These are phyloP conservation scores for Boletus sp. DNA, from an alignment of 768 basidiomycete species.

Conservation along the genomic window DNA sequence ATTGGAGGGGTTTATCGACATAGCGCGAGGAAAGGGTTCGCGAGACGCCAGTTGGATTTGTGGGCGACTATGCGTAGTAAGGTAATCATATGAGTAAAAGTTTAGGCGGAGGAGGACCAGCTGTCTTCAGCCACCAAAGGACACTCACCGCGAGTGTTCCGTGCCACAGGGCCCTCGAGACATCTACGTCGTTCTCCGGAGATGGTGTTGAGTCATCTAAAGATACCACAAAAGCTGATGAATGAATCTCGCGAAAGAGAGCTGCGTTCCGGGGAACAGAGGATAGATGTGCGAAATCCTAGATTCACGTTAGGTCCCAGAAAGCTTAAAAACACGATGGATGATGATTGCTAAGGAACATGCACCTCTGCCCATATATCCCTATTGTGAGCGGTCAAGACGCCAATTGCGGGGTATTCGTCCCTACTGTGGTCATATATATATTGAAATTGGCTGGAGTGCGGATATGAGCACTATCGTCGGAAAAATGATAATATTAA, in stretches of 20 bases:
- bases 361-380: slow-evolving; percentile 86
- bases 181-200: slow-evolving; percentile 50
- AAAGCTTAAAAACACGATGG: neutral
- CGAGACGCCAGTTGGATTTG: slow-evolving; percentile 25
- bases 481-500: neutral
- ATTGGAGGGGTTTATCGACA: slow-evolving; percentile 89
- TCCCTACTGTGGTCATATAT: slow-evolving; percentile 63
- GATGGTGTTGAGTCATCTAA: slow-evolving; percentile 56
- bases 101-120: neutral
- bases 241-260: slow-evolving; percentile 73
- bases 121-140: slow-evolving; percentile 24
- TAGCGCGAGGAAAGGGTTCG: slow-evolving; percentile 70
- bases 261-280: slow-evolving; percentile 57
- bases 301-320: neutral
- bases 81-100: neutral
- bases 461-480: slow-evolving; percentile 4
- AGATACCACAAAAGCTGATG: slow-evolving; percentile 80
- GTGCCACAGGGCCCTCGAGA: slow-evolving; percentile 79
- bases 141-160: slow-evolving; percentile 54
- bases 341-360: neutral
- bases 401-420: slow-evolving; percentile 72
- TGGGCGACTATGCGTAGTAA: slow-evolving; percentile 8
- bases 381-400: slow-evolving; percentile 73
- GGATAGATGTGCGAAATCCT: slow-evolving; percentile 66
- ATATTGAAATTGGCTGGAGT: slow-evolving; percentile 60